Conservation (phyloP, 2,329 filamentous ascomycete species). For the Fusarium subtropicale region DNA sequence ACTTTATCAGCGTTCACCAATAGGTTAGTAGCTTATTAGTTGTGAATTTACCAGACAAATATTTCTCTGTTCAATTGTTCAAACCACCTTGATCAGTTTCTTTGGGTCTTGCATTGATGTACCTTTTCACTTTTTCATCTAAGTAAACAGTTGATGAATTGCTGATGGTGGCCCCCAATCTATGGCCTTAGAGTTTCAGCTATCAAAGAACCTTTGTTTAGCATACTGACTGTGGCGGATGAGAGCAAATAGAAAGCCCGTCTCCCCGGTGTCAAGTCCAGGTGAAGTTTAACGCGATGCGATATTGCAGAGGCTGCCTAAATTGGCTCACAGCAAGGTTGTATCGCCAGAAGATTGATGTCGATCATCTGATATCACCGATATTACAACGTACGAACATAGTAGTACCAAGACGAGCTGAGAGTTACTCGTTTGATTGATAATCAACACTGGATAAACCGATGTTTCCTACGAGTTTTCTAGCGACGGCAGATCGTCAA, state of each 20-base stretch:
- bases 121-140: neutral
- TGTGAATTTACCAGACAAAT: neutral
- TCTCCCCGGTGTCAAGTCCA: neutral
- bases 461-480: conserved; percentile 29
- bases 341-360: conserved; percentile 17
- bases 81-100: neutral
- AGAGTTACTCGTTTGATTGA: conserved; percentile 11
- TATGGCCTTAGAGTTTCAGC: conserved; percentile 35
- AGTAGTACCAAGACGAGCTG: conserved; percentile 7
- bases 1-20: neutral
- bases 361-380: conserved; percentile 29
- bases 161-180: conserved; percentile 21
- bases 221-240: conserved; percentile 25
- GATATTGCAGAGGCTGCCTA: conserved; percentile 34
- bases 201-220: conserved; percentile 37
- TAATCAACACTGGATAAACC: conserved; percentile 15
- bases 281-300: conserved; percentile 8
- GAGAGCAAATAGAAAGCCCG: neutral
- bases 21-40: neutral
- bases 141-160: conserved; percentile 12
- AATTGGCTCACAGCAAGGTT: conserved; percentile 28
- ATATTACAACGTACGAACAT: neutral
- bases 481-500: conserved; percentile 13
- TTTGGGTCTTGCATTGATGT: neutral
- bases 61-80: neutral